A percentile compares a stretch with the other conserved stretches of the same genome.
These are phyloP conservation scores for Cenchrus purpureus DNA, from an alignment of 176 grass and related monocot genomes.

Conservation along the genomic window DNA sequence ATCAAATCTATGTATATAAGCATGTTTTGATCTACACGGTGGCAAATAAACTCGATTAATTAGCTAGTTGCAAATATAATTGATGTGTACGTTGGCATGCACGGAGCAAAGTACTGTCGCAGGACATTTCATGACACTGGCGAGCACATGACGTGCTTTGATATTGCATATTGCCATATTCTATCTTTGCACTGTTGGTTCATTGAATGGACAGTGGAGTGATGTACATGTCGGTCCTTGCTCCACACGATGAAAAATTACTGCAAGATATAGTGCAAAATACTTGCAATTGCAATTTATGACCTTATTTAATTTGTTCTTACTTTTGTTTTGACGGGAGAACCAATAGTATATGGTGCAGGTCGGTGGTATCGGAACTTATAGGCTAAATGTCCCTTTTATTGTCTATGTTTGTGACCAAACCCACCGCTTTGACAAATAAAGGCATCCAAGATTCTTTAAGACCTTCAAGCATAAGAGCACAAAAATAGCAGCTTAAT, in stretches of 20 bases:
- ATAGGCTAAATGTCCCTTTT: no score
- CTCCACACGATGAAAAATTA: neutral
- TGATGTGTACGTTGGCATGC: neutral
- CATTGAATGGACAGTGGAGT: neutral
- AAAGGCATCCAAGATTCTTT: no score
- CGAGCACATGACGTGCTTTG: slow-evolving; percentile 37
- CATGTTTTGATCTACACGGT: neutral
- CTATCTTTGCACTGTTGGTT: neutral
- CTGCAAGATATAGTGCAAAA: neutral
- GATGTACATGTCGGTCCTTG: neutral
- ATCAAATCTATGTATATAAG: neutral
- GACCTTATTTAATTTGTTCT: no score
- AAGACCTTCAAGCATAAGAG: no score
- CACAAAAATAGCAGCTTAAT: no score
- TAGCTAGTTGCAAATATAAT: no score
- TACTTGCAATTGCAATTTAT: no score
- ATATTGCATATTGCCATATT: slow-evolving; percentile 23
- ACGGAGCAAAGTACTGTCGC: slow-evolving; percentile 17
- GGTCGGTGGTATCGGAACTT: no score
- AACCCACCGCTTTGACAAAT: no score
- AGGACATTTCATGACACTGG: slow-evolving; percentile 27
- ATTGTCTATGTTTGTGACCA: no score
- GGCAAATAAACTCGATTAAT: neutral
- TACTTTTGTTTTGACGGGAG: no score
- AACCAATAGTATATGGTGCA: no score